These are phyloP conservation scores for Gloeophyllum trabeum DNA, from an alignment of 768 basidiomycete species.

Conservation along the genomic window DNA sequence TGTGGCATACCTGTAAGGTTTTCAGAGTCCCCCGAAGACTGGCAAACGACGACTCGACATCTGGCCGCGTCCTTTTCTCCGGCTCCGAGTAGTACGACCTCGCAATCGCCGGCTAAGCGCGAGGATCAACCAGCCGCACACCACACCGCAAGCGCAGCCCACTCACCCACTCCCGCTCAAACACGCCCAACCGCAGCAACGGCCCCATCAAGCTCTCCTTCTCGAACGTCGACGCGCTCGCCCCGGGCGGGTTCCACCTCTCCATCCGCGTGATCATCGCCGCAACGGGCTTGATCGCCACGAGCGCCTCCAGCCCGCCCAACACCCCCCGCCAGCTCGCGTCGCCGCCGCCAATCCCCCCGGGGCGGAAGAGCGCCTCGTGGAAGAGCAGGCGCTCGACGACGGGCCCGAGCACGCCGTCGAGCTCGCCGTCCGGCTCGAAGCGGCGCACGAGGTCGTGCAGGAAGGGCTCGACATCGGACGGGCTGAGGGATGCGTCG, in stretches of 20 bases:
- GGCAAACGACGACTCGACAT: constrained; percentile 73
- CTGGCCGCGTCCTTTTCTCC: constrained; percentile 57
- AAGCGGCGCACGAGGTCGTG: constrained; percentile 78
- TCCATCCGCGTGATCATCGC: constrained; percentile 65
- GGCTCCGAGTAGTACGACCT: constrained; percentile 80
- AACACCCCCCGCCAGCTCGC: constrained; percentile 81
- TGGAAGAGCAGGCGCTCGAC: constrained; percentile 53
- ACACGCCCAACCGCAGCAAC: constrained; percentile 73
- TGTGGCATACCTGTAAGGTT: constrained; percentile 58
- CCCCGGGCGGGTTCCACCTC: constrained; percentile 65
- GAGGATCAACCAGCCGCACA: background rate
- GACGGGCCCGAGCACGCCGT: constrained; percentile 69
- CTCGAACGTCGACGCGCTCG: constrained; percentile 55
- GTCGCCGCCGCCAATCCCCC: constrained; percentile 64
- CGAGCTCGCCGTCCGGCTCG: constrained; percentile 68
- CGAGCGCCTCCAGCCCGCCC: constrained; percentile 69
- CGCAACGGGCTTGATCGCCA: constrained; percentile 77
- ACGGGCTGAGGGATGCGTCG: constrained; percentile 40
- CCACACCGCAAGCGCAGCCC: background rate
- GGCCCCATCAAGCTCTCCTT: constrained; percentile 68
- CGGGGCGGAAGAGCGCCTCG: constrained; percentile 47
- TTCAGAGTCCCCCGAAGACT: constrained; percentile 83
- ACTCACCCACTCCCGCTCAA: constrained; percentile 81
- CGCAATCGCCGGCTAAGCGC: constrained; percentile 57
- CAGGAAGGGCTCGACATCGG: constrained; percentile 72